Base-by-base conservation (phyloP, 805 yeast genomes). In the Tetrapisispora phaffii region DNA sequence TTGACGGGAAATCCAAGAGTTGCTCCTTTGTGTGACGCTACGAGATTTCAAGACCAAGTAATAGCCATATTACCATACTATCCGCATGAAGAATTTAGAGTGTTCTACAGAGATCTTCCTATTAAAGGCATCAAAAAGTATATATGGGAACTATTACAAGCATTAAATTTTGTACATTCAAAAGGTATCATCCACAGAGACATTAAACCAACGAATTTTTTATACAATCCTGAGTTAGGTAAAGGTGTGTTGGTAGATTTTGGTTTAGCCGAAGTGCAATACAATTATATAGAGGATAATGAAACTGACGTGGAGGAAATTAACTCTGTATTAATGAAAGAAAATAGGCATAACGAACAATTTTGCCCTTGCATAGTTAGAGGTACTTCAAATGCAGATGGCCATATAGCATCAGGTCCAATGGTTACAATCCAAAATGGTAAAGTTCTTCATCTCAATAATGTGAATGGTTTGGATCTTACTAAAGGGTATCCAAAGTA, bases 61-160 rank as follows among this genome's bases (percentile, higher is more conserved):
- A 72, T 90, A 39, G 96, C 96, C 1, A 89, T 93, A 1, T 69
- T 90, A 50, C 97, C 97, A 7, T 90, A 81, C 68, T 88, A 84
- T 62, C 80, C 82, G 40, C 97, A 90, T 66, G 79, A 87, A 10
- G 97, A 93, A 59, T 93, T 88, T 65, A 73, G 97, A 48, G 85
- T 79, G 54, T 86, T 87, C 55, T 89, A 83, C 65, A 72, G 93
- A 52, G 88, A 82, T 57, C 66, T 88, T 48, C 85, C 94, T 1
- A 65, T 85, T 7, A 72, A 75, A 43, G 97, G 96, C 4, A 85
- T 89, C 53, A 82, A 82, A 50, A 73, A 73, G 53, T 93, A 93
- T 67, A 75, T 88, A 73, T 73, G 73, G 68, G 94, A 89, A 59
- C 66, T 93, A 41, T 72, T 93, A 41, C 77, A 77, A 44, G 95